Evolutionary conservation across 75 land plant species (phyloP).

Genomic region (Isoetes taiwanensis): DNA sequence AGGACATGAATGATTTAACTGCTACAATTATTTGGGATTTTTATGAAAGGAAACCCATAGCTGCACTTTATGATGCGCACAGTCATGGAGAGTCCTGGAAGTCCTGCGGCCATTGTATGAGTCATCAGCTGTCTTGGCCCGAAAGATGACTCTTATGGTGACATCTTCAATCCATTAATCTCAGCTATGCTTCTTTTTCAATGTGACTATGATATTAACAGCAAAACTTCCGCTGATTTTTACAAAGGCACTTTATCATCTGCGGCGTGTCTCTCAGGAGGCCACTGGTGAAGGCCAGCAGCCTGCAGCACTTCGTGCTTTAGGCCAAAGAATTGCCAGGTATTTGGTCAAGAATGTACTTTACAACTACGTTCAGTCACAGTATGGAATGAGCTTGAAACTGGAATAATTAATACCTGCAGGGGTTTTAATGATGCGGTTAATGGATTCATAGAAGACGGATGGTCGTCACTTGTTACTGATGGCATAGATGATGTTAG

Average conservation of each 20-base stretch:
- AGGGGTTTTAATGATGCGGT: slow-evolving; percentile 33
- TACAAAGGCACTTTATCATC: slow-evolving; percentile 45
- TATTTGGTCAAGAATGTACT: too few relatives aligned
- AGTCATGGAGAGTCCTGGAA: slow-evolving; percentile 53
- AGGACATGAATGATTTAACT: not conserved
- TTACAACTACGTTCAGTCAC: not conserved
- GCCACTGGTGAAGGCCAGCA: slow-evolving; percentile 49
- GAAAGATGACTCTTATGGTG: slow-evolving; percentile 29
- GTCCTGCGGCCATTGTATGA: slow-evolving; percentile 52
- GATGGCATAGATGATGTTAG: slow-evolving; percentile 14
- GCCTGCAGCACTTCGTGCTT: slow-evolving; percentile 56
- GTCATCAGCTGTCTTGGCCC: slow-evolving; percentile 45
- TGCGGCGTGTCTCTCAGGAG: slow-evolving; percentile 59
- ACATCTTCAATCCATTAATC: not conserved
- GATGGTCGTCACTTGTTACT: slow-evolving; percentile 10
- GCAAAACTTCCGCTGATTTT: too few relatives aligned
- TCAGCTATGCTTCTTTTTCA: too few relatives aligned
- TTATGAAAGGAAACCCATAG: not conserved
- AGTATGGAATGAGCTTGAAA: not conserved
- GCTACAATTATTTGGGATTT: not conserved
- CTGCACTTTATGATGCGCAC: not conserved
- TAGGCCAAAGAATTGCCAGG: slow-evolving; percentile 62
- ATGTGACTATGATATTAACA: too few relatives aligned
- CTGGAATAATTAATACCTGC: not conserved
- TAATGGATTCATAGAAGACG: slow-evolving; percentile 26